Evolutionary conservation across 1,139 yeast species (phyloP).

Genomic region (Pichia sp.): DNA sequence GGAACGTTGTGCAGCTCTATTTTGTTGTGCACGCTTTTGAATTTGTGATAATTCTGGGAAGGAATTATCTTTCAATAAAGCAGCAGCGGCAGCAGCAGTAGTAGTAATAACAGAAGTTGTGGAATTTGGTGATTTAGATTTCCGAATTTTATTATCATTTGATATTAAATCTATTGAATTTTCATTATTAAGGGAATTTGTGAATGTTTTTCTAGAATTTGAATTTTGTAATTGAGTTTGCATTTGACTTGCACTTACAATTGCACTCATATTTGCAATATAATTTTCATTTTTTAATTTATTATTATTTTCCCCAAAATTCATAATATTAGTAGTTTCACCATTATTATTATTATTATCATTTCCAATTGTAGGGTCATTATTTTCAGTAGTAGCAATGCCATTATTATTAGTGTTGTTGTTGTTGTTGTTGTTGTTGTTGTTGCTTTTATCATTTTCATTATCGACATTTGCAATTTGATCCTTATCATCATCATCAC

Average conservation of each 20-base stretch:
- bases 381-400: not conserved
- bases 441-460: not conserved
- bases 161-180: too few relatives aligned
- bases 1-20: constrained; percentile 83
- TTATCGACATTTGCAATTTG: too few relatives aligned
- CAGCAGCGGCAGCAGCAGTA: constrained; percentile 46
- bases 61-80: not conserved
- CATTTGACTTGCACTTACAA: not conserved
- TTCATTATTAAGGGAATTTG: too few relatives aligned
- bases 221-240: not conserved
- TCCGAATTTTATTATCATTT: too few relatives aligned
- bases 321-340: not conserved
- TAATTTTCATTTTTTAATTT: not conserved
- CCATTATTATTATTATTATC: not conserved
- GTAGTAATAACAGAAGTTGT: not conserved
- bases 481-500: too few relatives aligned
- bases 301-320: not conserved
- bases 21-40: constrained; percentile 75
- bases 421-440: not conserved
- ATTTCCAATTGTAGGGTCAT: not conserved
- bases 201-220: too few relatives aligned
- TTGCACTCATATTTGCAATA: constrained; percentile 1
- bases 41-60: not conserved
- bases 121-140: not conserved
- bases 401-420: not conserved